These are phyloP conservation scores for Euphorbia schlechtendalii DNA, from an alignment of 441 rosid species.

Conservation along the genomic window DNA sequence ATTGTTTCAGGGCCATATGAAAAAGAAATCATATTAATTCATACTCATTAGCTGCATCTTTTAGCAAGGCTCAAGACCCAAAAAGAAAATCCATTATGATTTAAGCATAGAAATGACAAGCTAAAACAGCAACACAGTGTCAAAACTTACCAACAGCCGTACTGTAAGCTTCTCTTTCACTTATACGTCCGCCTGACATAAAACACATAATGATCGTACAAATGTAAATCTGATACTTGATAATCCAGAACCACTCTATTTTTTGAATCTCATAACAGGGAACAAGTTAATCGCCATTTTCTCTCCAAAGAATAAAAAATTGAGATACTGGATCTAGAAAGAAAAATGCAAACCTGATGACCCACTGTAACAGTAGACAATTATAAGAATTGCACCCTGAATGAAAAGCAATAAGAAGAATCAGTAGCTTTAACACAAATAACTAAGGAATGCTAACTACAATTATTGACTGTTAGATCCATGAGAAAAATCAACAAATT, in stretches of 20 bases:
- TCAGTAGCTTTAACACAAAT: not conserved
- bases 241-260: no score
- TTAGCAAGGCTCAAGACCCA: not conserved
- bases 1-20: no score
- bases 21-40: not conserved
- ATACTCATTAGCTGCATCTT: not conserved
- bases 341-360: conserved; percentile 48
- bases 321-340: not conserved
- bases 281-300: not conserved
- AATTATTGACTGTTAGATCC: not conserved
- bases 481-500: not conserved
- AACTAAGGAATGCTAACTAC: not conserved
- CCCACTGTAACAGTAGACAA: conserved; percentile 41
- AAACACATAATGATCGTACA: conserved; percentile 9
- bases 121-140: not conserved
- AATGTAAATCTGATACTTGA: no score
- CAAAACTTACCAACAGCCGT: conserved; percentile 39
- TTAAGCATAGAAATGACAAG: not conserved
- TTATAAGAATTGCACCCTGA: conserved; percentile 60
- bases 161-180: conserved; percentile 36
- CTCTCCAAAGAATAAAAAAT: not conserved
- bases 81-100: not conserved
- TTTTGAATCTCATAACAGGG: no score
- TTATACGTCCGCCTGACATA: conserved; percentile 32
- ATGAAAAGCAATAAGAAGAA: conserved; percentile 13